These are phyloP conservation scores for Chlorociboria aeruginascens DNA, from an alignment of 495 filamentous ascomycete genomes.

Conservation along the genomic window DNA sequence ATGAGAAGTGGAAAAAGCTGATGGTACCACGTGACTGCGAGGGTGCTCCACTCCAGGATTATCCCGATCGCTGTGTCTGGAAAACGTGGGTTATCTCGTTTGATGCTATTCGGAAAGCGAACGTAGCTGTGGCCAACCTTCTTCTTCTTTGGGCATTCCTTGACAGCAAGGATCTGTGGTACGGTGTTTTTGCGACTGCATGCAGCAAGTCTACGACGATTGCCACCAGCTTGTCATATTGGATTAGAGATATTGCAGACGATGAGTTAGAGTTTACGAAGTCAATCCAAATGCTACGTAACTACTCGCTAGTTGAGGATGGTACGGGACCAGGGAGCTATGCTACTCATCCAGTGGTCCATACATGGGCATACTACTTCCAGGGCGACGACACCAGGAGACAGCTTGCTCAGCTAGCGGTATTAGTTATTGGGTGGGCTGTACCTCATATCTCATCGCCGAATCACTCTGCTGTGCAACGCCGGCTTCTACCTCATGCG, in stretches of 20 bases:
- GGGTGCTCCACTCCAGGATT: constrained; percentile 8
- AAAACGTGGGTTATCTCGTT: constrained; percentile 25
- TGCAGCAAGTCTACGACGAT: constrained; percentile 9
- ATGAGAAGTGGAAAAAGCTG: constrained; percentile 28
- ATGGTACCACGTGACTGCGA: constrained; percentile 8
- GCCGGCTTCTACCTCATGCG: constrained; percentile 20
- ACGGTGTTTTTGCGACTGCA: constrained; percentile 15
- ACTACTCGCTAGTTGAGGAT: constrained; percentile 21
- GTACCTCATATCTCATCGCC: constrained; percentile 4
- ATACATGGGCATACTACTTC: constrained; percentile 19
- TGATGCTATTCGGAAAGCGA: constrained; percentile 18
- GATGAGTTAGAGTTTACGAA: constrained; percentile 18
- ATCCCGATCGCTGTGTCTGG: constrained; percentile 15
- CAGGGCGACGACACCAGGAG: constrained; percentile 9
- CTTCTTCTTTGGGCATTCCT: constrained; percentile 26
- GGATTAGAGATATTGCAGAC: constrained; percentile 16
- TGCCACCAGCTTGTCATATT: constrained; percentile 7
- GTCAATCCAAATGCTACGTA: constrained; percentile 17
- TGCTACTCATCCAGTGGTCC: constrained; percentile 23
- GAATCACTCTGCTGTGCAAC: constrained; percentile 16
- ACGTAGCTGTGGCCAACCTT: constrained; percentile 21
- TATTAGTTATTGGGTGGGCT: constrained; percentile 18
- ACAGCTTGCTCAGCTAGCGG: constrained; percentile 13
- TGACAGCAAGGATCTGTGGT: constrained; percentile 20
- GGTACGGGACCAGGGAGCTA: constrained; percentile 11